Conservation (phyloP, 2,329 filamentous ascomycete genomes). For the Pseudovirgaria hyperparasitica region DNA sequence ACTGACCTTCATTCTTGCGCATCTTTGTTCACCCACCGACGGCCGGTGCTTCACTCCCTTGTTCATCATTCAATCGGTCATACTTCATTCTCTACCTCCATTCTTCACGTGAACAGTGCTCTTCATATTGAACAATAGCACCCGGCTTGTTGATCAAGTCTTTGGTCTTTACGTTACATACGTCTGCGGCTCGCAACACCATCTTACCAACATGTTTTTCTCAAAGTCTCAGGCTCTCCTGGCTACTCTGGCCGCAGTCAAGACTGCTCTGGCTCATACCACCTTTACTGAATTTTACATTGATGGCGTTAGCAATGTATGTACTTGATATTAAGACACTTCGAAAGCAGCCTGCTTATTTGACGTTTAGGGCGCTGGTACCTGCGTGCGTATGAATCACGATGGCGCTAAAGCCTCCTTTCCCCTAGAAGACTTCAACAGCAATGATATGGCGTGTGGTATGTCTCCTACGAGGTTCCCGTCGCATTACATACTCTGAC, state of each 20-base stretch:
- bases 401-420: constrained; percentile 38
- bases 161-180: too few relatives aligned
- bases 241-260: constrained; percentile 19
- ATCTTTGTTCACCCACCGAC: too few relatives aligned
- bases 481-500: constrained; percentile 2
- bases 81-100: not conserved
- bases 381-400: constrained; percentile 55
- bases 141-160: too few relatives aligned
- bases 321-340: constrained; percentile 2
- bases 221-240: constrained; percentile 9
- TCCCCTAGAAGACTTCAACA: constrained; percentile 45
- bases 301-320: constrained; percentile 18
- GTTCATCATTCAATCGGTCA: constrained; percentile 15
- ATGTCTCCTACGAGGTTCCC: constrained; percentile 14
- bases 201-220: not conserved
- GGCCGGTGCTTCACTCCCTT: not conserved
- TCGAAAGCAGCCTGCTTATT: constrained; percentile 11
- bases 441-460: constrained; percentile 60
- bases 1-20: too few relatives aligned
- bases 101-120: too few relatives aligned
- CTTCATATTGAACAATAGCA: too few relatives aligned
- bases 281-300: constrained; percentile 23
- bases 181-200: too few relatives aligned
- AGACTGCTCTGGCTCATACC: constrained; percentile 21
- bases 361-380: constrained; percentile 48